Evolutionary conservation across 305 asterid species (phyloP).

Genomic region (Rubia peregrina): DNA sequence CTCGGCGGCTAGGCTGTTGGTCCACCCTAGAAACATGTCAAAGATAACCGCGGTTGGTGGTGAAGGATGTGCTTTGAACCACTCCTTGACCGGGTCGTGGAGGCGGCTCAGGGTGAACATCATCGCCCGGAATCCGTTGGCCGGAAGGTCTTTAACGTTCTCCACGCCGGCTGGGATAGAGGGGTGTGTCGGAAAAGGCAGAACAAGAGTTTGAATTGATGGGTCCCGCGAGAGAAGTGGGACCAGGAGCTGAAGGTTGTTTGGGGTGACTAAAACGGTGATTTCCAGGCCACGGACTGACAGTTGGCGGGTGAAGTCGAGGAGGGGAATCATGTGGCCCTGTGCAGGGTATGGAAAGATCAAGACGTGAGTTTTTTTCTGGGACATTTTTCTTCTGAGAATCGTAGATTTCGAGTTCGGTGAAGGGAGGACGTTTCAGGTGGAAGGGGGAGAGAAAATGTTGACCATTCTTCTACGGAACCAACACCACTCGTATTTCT

Average conservation of each 20-base stretch:
- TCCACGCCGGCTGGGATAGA: conserved; percentile 65
- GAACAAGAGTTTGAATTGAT: conserved; percentile 43
- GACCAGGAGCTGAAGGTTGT: conserved; percentile 41
- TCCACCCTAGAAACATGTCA: conserved; percentile 67
- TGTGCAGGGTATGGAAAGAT: conserved; percentile 82
- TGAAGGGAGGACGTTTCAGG: too few relatives aligned
- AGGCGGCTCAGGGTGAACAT: conserved; percentile 33
- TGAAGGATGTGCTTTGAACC: conserved; percentile 54
- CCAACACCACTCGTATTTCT: not conserved
- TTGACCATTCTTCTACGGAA: not conserved
- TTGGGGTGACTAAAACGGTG: conserved; percentile 66
- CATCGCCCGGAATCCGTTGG: conserved; percentile 44
- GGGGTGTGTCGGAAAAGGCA: conserved; percentile 58
- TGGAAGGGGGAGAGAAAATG: not conserved
- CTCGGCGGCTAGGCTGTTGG: conserved; percentile 39
- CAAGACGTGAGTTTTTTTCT: conserved; percentile 35
- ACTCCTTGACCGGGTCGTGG: conserved; percentile 32
- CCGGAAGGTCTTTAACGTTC: conserved; percentile 58
- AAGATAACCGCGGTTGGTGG: conserved; percentile 61
- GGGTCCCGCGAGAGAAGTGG: conserved; percentile 48
- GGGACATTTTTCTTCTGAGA: conserved; percentile 11
- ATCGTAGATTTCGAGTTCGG: not conserved
- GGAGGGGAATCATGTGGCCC: conserved; percentile 76
- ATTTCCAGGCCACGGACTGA: conserved; percentile 41
- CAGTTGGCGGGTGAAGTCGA: conserved; percentile 58